Conservation (phyloP, 2,329 filamentous ascomycete species). For the Penicillium crustosum region DNA sequence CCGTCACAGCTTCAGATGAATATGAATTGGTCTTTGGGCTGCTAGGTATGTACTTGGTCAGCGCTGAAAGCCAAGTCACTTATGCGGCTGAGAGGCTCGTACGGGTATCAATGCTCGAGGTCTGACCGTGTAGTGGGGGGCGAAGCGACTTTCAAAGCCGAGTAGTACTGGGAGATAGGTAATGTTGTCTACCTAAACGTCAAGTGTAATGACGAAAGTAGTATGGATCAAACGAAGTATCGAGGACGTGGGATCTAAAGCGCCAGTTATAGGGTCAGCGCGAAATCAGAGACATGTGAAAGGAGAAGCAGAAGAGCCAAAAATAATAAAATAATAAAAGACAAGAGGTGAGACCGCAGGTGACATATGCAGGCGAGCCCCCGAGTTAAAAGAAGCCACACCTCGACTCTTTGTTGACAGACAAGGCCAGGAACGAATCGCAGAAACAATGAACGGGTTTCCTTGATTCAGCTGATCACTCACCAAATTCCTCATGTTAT, state of each 20-base stretch:
- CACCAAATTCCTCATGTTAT: constrained; percentile 23
- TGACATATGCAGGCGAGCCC: constrained; percentile 23
- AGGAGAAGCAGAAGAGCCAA: constrained; percentile 3
- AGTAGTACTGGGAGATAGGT: neutral
- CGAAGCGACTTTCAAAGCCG: neutral
- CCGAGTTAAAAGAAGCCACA: constrained; percentile 15
- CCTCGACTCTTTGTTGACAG: constrained; percentile 15
- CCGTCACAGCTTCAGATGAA: neutral
- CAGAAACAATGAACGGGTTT: constrained; percentile 16
- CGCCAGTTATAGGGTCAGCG: constrained; percentile 14
- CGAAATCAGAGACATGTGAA: constrained; percentile 8
- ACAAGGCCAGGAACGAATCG: constrained; percentile 16
- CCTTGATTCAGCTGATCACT: constrained; percentile 10
- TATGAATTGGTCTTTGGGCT: neutral
- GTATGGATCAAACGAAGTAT: constrained; percentile 6
- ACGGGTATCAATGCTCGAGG: constrained; percentile 2
- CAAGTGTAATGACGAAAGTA: neutral
- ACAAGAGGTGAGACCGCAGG: constrained; percentile 20
- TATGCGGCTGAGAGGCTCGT: constrained; percentile 7
- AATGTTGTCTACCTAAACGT: neutral
- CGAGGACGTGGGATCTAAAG: constrained; percentile 13
- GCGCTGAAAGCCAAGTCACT: neutral
- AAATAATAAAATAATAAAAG: constrained; percentile 20
- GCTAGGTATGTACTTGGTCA: neutral
- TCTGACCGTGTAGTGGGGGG: constrained; percentile 2